phyloP scores from a whole-genome alignment of 2,329 filamentous ascomycete species.

The Akanthomyces muscarius region DNA sequence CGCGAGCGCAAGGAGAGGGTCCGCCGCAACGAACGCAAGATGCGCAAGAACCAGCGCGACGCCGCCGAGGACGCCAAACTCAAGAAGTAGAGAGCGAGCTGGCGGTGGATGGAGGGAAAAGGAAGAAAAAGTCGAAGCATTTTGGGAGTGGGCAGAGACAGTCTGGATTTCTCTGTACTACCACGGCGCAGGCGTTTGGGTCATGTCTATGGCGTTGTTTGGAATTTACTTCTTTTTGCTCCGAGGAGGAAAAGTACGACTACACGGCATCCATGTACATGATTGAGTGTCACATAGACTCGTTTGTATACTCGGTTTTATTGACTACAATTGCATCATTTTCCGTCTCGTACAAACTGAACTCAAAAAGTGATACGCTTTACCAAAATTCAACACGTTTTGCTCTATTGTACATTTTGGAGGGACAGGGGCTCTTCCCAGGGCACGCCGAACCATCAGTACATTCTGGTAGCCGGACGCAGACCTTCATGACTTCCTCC shows the following conservation, averaged over 20 bases:
- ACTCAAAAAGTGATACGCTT: not conserved
- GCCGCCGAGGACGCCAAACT: conserved; percentile 24
- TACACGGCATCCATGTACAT: not conserved
- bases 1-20: conserved; percentile 64
- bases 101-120: not conserved
- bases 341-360: not conserved
- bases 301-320: conserved; percentile 1
- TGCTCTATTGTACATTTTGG: conserved; percentile 10
- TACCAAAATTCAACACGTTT: not conserved
- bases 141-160: not conserved
- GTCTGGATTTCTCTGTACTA: not conserved
- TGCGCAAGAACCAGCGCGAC: conserved; percentile 61
- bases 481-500: not conserved
- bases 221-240: not conserved
- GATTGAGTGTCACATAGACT: not conserved
- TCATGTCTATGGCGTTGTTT: conserved; percentile 6
- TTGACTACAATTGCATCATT: not conserved
- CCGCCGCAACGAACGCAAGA: conserved; percentile 65
- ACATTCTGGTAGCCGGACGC: not conserved
- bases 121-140: not conserved
- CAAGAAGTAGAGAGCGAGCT: not conserved
- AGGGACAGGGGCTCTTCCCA: not conserved
- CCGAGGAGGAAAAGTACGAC: not conserved
- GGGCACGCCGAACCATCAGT: not conserved
- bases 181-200: conserved; percentile 16